Conservation (phyloP, 2,329 filamentous ascomycete genomes). For the Cryphonectria radicalis region DNA sequence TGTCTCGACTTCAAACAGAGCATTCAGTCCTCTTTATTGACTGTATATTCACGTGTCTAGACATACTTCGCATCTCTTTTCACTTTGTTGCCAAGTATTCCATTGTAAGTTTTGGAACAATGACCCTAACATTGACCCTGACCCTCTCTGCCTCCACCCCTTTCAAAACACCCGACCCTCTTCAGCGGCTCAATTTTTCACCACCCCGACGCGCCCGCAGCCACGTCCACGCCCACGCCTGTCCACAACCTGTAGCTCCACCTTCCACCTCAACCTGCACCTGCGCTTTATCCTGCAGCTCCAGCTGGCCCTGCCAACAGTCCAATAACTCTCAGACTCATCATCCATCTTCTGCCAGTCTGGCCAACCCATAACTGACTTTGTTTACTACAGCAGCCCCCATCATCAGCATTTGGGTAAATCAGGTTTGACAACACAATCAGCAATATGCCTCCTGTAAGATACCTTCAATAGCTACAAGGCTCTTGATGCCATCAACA, state of each 20-base stretch:
- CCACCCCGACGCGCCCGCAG: constrained; percentile 20
- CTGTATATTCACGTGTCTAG: constrained; percentile 25
- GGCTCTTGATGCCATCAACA: constrained; percentile 12
- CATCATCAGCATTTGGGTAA: constrained; percentile 24
- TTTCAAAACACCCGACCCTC: background rate
- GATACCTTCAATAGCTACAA: constrained; percentile 30
- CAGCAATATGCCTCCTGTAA: constrained; percentile 40
- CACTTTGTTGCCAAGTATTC: constrained; percentile 23
- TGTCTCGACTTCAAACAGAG: constrained; percentile 2
- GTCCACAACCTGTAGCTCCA: constrained; percentile 22
- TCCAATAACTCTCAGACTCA: constrained; percentile 6
- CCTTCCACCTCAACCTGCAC: constrained; percentile 24
- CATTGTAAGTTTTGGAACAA: constrained; percentile 23
- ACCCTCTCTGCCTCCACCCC: background rate
- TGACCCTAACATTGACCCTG: background rate
- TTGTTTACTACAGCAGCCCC: constrained; percentile 22
- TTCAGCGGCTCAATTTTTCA: constrained; percentile 25
- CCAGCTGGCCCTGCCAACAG: constrained; percentile 19
- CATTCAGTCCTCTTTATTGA: constrained; percentile 19
- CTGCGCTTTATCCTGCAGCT: constrained; percentile 17
- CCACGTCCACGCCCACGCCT: constrained; percentile 6
- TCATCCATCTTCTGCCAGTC: constrained; percentile 14
- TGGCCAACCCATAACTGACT: constrained; percentile 9
- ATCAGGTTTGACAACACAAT: constrained; percentile 23
- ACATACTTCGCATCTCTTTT: constrained; percentile 23